Percentiles rank a stretch among this genome's conserved stretches.
Conservation (phyloP, 1,284 basidiomycete genomes). For the Cutaneotrichosporon curvatum region DNA sequence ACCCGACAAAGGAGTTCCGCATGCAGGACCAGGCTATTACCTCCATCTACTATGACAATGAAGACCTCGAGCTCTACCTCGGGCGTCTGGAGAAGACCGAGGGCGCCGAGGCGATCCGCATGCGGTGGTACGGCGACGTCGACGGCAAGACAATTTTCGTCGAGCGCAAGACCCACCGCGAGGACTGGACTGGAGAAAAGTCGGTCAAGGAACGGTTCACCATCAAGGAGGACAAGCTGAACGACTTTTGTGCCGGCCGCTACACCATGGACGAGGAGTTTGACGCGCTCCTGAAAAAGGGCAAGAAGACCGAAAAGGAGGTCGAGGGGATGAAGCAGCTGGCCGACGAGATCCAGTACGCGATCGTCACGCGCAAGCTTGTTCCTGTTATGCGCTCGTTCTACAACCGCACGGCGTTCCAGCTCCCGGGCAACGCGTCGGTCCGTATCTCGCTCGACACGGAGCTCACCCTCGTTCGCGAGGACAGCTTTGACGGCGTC, state of each 20-base stretch:
- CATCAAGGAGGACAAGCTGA: slow-evolving; percentile 91
- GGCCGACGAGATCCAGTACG: slow-evolving; percentile 92
- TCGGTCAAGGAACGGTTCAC: slow-evolving; percentile 97
- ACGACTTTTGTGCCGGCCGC: slow-evolving; percentile 81
- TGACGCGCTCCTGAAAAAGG: slow-evolving; percentile 77
- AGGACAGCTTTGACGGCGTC: slow-evolving; percentile 92
- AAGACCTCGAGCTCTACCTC: slow-evolving; percentile 94
- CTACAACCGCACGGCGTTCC: slow-evolving; percentile 98
- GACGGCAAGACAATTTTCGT: slow-evolving; percentile 79
- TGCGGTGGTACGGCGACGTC: slow-evolving; percentile 97
- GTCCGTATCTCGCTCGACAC: slow-evolving; percentile 98
- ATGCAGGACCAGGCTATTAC: slow-evolving; percentile 70
- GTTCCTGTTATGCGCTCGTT: slow-evolving; percentile 95
- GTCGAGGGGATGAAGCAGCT: slow-evolving; percentile 94
- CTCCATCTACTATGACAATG: slow-evolving; percentile 65
- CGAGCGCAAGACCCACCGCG: slow-evolving; percentile 96
- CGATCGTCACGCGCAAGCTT: slow-evolving; percentile 74
- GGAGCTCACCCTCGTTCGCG: slow-evolving; percentile 84
- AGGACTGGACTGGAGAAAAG: slow-evolving; percentile 99
- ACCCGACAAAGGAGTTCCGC: slow-evolving; percentile 90
- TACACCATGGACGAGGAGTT: slow-evolving; percentile 94
- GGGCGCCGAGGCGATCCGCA: slow-evolving; percentile 90
- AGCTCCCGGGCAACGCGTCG: slow-evolving; percentile 93
- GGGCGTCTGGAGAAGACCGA: slow-evolving; percentile 97
- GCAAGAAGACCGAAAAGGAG: slow-evolving; percentile 90